Percentiles rank a stretch among this genome's conserved stretches.
Conservation (phyloP, 2,329 filamentous ascomycete species). For the Talaromyces rugulosus region DNA sequence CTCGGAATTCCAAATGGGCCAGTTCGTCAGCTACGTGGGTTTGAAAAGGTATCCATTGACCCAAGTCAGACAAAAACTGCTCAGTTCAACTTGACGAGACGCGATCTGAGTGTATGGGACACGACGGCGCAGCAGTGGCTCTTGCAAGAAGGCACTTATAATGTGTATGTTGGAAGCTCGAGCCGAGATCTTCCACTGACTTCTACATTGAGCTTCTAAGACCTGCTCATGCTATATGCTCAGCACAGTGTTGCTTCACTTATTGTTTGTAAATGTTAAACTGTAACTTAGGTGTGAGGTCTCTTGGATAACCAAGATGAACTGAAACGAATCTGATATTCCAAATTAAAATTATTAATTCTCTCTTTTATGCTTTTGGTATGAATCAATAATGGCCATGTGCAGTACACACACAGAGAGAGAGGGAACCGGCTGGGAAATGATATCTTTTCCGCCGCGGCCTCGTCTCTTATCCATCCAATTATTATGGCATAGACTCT, state of each 20-base stretch:
- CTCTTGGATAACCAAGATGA: not conserved
- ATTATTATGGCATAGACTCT: too few species aligned
- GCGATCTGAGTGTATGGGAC: constrained; percentile 82
- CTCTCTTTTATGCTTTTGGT: not conserved
- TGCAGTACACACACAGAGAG: too few species aligned
- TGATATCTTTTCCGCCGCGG: too few species aligned
- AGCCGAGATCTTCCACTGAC: constrained; percentile 5
- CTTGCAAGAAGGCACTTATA: constrained; percentile 48
- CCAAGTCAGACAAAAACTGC: constrained; percentile 63
- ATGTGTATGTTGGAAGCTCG: constrained; percentile 47
- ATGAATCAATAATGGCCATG: not conserved
- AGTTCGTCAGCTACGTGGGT: constrained; percentile 56
- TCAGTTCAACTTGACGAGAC: constrained; percentile 61
- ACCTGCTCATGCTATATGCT: not conserved
- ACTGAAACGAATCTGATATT: not conserved
- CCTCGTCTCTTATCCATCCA: too few species aligned
- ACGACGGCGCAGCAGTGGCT: constrained; percentile 70
- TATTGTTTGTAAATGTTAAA: too few species aligned
- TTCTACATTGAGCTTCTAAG: constrained; percentile 8
- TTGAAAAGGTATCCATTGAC: constrained; percentile 50
- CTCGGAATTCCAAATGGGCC: constrained; percentile 33
- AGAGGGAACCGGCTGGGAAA: too few species aligned
- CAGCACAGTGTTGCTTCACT: not conserved
- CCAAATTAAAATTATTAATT: not conserved
- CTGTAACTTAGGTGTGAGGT: too few species aligned